A percentile compares a stretch with the other conserved stretches of the same genome.
These are phyloP conservation scores for Sapria himalayana DNA, from an alignment of 345 rosid genomes.

Conservation along the genomic window DNA sequence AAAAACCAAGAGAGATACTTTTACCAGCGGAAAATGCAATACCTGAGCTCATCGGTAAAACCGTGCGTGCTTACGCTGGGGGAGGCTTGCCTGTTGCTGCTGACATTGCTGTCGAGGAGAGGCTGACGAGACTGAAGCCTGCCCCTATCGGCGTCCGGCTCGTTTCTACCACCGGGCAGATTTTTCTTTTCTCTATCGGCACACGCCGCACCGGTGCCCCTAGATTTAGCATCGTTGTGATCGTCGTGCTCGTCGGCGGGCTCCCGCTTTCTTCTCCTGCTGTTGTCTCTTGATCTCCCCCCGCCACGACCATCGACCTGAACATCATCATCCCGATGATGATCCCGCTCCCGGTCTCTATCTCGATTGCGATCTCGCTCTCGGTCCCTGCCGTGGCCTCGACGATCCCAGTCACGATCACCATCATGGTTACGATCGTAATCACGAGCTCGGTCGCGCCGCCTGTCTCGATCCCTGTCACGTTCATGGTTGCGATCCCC, in stretches of 20 bases:
- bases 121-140: constrained; percentile 43
- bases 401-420: constrained; percentile 8
- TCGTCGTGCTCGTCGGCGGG: constrained; percentile 52
- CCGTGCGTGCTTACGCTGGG: constrained; percentile 37
- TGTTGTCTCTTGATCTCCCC: constrained; percentile 34
- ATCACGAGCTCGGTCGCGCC: constrained; percentile 14
- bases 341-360: constrained; percentile 10
- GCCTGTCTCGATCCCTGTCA: constrained; percentile 16
- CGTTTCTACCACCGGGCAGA: constrained; percentile 26
- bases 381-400: constrained; percentile 13
- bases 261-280: constrained; percentile 48
- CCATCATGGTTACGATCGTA: constrained; percentile 11
- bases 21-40: too few relatives aligned
- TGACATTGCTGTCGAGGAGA: constrained; percentile 16
- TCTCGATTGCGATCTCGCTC: constrained; percentile 6
- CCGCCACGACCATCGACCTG: constrained; percentile 31
- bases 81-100: constrained; percentile 24
- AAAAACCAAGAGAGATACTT: too few relatives aligned
- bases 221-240: constrained; percentile 24
- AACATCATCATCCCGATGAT: constrained; percentile 22
- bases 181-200: constrained; percentile 29
- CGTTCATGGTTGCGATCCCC: constrained; percentile 16
- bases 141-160: constrained; percentile 43
- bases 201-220: constrained; percentile 13
- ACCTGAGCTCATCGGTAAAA: constrained; percentile 57